Evolutionary conservation across 257 asterid species (phyloP).

Genomic region (Solanum chilense): DNA sequence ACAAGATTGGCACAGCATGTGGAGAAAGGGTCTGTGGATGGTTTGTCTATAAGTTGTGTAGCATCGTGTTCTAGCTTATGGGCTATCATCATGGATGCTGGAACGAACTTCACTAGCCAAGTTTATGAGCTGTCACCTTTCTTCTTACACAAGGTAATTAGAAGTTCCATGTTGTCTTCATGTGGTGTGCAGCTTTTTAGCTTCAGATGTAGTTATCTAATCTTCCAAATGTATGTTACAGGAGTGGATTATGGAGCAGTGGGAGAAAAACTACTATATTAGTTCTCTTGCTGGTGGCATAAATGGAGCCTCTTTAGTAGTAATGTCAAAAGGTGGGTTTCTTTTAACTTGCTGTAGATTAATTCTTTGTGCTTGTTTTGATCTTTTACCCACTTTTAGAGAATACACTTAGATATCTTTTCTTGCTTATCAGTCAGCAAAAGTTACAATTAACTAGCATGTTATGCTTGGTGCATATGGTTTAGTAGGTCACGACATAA

Average conservation of each 20-base stretch:
- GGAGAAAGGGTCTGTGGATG: constrained; percentile 31
- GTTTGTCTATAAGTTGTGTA: constrained; percentile 31
- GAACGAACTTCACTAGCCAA: constrained; percentile 29
- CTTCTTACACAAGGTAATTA: constrained; percentile 31
- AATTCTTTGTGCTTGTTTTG: neutral
- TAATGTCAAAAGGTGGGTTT: constrained; percentile 39
- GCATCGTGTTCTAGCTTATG: constrained; percentile 40
- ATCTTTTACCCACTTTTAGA: neutral
- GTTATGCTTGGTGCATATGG: neutral
- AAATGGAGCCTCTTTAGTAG: constrained; percentile 32
- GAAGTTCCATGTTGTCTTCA: neutral
- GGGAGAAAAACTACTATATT: constrained; percentile 38
- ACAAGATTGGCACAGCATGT: constrained; percentile 32
- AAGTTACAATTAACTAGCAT: neutral
- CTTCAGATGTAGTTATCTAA: neutral
- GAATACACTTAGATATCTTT: neutral
- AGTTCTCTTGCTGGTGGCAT: constrained; percentile 35
- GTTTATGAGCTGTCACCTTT: constrained; percentile 28
- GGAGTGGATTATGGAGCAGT: constrained; percentile 45
- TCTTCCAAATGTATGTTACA: constrained; percentile 4
- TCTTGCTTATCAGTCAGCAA: neutral
- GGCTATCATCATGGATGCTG: constrained; percentile 46
- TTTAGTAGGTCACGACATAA: neutral
- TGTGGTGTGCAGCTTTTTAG: neutral
- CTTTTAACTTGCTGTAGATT: neutral